These are phyloP conservation scores for Dittrichia graveolens DNA, from an alignment of 129 eudicot species.

Conservation along the genomic window DNA sequence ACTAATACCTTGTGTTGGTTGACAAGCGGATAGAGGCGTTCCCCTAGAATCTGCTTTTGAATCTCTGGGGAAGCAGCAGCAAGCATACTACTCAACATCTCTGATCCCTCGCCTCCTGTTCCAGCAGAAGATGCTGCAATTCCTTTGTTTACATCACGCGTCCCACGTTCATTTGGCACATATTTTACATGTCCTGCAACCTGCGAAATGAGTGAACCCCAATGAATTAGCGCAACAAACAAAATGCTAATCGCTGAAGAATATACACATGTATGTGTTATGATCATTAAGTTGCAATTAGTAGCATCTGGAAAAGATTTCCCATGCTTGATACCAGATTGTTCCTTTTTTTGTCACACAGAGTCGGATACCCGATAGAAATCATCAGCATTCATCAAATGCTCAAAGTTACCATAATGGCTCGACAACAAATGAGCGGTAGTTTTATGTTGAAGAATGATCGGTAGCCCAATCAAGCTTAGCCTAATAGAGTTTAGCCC, in stretches of 20 bases:
- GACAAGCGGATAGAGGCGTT: conserved; percentile 82
- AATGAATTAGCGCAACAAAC: conserved; percentile 11
- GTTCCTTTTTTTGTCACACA: neutral
- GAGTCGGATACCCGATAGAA: neutral
- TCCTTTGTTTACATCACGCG: conserved; percentile 39
- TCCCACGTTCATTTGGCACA: conserved; percentile 32
- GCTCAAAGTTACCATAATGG: neutral
- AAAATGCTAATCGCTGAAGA: neutral
- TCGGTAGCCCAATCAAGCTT: too few relatives aligned
- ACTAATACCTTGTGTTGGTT: conserved; percentile 53
- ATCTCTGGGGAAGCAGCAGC: conserved; percentile 72
- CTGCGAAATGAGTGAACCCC: conserved; percentile 33
- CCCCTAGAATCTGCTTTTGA: conserved; percentile 82
- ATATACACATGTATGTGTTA: neutral
- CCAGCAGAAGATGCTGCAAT: conserved; percentile 41
- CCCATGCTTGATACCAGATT: neutral
- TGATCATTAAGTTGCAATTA: neutral
- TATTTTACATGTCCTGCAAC: conserved; percentile 43
- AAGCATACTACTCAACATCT: conserved; percentile 69
- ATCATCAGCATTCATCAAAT: neutral
- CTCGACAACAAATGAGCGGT: too few relatives aligned
- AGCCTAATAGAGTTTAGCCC: too few relatives aligned
- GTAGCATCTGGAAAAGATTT: neutral
- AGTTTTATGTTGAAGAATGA: too few relatives aligned
- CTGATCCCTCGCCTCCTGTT: conserved; percentile 50